These are phyloP conservation scores for Fusarium tricinctum DNA, from an alignment of 2,329 filamentous ascomycete genomes.

Conservation along the genomic window DNA sequence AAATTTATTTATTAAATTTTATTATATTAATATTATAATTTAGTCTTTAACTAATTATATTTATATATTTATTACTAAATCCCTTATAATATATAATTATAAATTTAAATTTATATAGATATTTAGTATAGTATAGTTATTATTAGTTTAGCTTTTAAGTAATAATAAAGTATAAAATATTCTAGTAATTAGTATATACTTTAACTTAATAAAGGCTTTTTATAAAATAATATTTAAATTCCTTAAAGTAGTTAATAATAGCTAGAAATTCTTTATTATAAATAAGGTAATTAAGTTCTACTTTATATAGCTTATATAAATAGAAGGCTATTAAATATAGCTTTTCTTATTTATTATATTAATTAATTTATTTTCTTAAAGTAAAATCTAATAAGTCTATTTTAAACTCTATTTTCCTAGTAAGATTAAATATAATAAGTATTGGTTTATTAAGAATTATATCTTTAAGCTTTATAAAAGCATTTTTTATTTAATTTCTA, in stretches of 20 bases:
- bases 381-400: too few relatives aligned
- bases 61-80: not conserved
- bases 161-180: not conserved
- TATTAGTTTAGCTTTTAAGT: not conserved
- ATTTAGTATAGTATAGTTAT: not conserved
- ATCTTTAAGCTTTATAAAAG: too few relatives aligned
- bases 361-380: not conserved
- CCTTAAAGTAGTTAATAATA: not conserved
- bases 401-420: too few relatives aligned
- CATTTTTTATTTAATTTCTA: too few relatives aligned
- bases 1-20: too few relatives aligned
- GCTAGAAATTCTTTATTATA: constrained; percentile 2
- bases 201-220: not conserved
- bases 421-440: too few relatives aligned
- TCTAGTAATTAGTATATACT: not conserved
- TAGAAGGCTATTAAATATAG: not conserved
- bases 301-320: not conserved
- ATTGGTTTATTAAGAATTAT: too few relatives aligned
- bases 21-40: too few relatives aligned
- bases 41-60: not conserved
- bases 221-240: not conserved
- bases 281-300: not conserved
- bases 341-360: not conserved
- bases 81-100: not conserved
- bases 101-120: not conserved